These are phyloP conservation scores for Beauveria pseudobassiana DNA, from an alignment of 2,329 filamentous ascomycete species.

Conservation along the genomic window DNA sequence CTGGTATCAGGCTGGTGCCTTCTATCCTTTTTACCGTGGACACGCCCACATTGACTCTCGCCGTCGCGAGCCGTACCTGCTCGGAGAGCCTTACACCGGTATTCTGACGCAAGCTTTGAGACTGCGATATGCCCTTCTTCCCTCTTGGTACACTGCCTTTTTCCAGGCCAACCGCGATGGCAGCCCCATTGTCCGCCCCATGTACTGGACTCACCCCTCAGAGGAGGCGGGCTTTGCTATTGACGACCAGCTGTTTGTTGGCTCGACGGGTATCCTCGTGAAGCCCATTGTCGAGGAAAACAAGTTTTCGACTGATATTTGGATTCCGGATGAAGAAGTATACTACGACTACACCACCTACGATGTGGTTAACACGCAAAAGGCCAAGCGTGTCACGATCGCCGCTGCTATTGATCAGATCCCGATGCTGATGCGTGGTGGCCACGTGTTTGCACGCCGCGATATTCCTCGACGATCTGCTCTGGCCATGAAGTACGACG, in stretches of 20 bases:
- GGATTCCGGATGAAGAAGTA: slow-evolving; percentile 78
- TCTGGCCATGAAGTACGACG: slow-evolving; percentile 86
- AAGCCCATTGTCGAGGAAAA: slow-evolving; percentile 83
- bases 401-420: slow-evolving; percentile 77
- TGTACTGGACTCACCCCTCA: slow-evolving; percentile 84
- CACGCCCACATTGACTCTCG: slow-evolving; percentile 96
- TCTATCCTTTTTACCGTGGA: slow-evolving; percentile 96
- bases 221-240: slow-evolving; percentile 83
- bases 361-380: slow-evolving; percentile 59
- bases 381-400: slow-evolving; percentile 62
- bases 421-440: slow-evolving; percentile 85
- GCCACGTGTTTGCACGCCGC: slow-evolving; percentile 84
- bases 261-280: slow-evolving; percentile 78
- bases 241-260: slow-evolving; percentile 91
- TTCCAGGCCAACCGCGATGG: slow-evolving; percentile 78
- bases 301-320: slow-evolving; percentile 66
- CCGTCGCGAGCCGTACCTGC: slow-evolving; percentile 85
- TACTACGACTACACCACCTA: slow-evolving; percentile 98
- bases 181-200: slow-evolving; percentile 80
- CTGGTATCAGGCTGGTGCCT: slow-evolving; percentile 95
- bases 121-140: slow-evolving; percentile 81
- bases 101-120: slow-evolving; percentile 86
- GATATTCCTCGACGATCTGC: slow-evolving; percentile 81
- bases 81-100: slow-evolving; percentile 72
- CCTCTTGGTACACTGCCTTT: slow-evolving; percentile 96